Evolutionary conservation across 192 early-diverging fungal species (phyloP), one percentile per base, ranked within the genome.

Genomic region (Gigaspora rosea): DNA sequence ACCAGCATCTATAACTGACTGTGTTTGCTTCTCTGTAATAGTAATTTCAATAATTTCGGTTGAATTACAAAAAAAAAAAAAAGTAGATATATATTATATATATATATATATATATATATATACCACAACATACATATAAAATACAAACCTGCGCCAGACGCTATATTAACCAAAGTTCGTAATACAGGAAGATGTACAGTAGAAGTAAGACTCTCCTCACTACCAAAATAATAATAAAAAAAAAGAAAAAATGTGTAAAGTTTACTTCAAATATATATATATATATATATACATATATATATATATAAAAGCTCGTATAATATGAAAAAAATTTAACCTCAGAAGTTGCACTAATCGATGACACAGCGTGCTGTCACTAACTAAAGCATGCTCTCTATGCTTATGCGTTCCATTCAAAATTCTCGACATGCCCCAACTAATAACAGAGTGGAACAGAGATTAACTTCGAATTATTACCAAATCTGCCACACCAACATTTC

Each of bases 331-430:
- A 18, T 49, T 22, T 69, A 20, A 69, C 67, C 67, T 50, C 11
- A 69, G 48, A 27, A 69, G 46, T 50, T 69, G 15, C 12, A 69
- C 67, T 51, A 69, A 69, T 20, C 67, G 67, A 69, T 47, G 67
- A 69, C 67, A 69, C 22, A 69, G 49, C 22, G 20, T 50, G 49
- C 48, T 69, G 18, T 69, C 67, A 15, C 67, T 69, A n/a, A 69
- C 67, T 69, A 69, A 51, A 51, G 67, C 67, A 69, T 69, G 67
- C 11, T 69, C 67, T 50, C 67, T 50, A 69, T 69, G 67, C 48
- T 51, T 48, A 33, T 69, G 67, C 12, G 67, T 69, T 27, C 67
- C 67, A 27, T 69, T 69, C 67, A 69, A 69, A 50, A 69, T 69
- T 69, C 67, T 69, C 5, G 67, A 69, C 48, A 69, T 50, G 13